phyloP scores from a whole-genome alignment of 805 yeast species.

The Soucietia sequanensis region DNA sequence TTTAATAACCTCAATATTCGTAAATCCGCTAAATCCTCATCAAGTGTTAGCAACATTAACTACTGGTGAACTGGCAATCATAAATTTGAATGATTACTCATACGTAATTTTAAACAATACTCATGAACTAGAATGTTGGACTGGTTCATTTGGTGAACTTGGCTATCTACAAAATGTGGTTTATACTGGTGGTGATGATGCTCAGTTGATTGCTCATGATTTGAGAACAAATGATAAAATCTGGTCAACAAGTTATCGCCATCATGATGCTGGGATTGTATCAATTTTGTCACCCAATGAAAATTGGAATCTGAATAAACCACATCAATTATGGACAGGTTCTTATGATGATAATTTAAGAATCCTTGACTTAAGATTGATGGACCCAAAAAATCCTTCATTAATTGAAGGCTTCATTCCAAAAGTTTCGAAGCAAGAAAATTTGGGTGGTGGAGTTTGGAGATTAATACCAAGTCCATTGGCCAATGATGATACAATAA shows the following conservation, averaged over 20 bases:
- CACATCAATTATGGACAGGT: conserved; percentile 73
- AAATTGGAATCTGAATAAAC: conserved; percentile 43
- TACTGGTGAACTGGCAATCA: conserved; percentile 54
- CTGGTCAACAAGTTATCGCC: conserved; percentile 36
- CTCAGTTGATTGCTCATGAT: conserved; percentile 73
- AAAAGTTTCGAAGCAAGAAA: conserved; percentile 36
- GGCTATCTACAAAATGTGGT: conserved; percentile 56
- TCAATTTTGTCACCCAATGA: conserved; percentile 56
- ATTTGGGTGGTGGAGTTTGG: conserved; percentile 96
- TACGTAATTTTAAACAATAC: conserved; percentile 26
- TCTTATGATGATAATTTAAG: conserved; percentile 84
- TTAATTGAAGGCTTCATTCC: conserved; percentile 53
- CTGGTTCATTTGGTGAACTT: conserved; percentile 64
- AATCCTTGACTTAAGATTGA: conserved; percentile 63
- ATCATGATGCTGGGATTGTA: conserved; percentile 91
- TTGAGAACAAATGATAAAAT: conserved; percentile 36
- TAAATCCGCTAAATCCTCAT: conserved; percentile 43
- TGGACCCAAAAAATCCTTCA: conserved; percentile 33
- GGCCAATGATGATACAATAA: conserved; percentile 43
- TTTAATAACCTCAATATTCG: conserved; percentile 65
- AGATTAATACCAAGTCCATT: conserved; percentile 65
- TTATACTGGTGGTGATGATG: conserved; percentile 92
- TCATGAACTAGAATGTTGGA: conserved; percentile 89
- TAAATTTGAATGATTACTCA: conserved; percentile 25
- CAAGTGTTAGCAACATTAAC: conserved; percentile 61